phyloP scores from a whole-genome alignment of 345 rosid species.

The Dovyalis caffra region DNA sequence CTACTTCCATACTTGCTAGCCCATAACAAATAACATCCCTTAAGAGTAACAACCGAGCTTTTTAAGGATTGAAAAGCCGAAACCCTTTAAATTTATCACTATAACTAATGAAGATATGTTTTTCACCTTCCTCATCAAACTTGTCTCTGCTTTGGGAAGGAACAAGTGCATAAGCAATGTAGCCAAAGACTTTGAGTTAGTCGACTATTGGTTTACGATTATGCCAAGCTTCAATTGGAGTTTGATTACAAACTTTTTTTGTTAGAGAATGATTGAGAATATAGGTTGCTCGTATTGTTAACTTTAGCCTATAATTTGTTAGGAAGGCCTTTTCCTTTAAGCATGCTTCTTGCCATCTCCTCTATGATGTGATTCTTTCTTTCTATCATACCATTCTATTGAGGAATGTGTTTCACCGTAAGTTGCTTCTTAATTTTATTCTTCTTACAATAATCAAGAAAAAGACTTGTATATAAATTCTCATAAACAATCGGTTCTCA shows the following conservation, averaged over 20 bases:
- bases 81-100: neutral
- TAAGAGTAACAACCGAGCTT: rapidly evolving
- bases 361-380: neutral
- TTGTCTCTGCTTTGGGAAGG: neutral
- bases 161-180: neutral
- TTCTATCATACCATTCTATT: too few relatives aligned
- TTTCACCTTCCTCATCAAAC: neutral
- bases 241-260: neutral
- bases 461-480: too few relatives aligned
- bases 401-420: too few relatives aligned
- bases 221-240: neutral
- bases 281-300: too few relatives aligned
- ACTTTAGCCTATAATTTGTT: neutral
- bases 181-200: neutral
- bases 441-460: too few relatives aligned
- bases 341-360: neutral
- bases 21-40: neutral
- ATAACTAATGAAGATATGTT: neutral
- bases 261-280: neutral
- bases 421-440: too few relatives aligned
- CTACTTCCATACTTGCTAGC: neutral
- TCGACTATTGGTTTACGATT: neutral
- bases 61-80: neutral
- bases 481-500: too few relatives aligned
- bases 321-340: neutral